Base-by-base conservation (phyloP, 1,284 basidiomycete species). In the Boletus sp. region DNA sequence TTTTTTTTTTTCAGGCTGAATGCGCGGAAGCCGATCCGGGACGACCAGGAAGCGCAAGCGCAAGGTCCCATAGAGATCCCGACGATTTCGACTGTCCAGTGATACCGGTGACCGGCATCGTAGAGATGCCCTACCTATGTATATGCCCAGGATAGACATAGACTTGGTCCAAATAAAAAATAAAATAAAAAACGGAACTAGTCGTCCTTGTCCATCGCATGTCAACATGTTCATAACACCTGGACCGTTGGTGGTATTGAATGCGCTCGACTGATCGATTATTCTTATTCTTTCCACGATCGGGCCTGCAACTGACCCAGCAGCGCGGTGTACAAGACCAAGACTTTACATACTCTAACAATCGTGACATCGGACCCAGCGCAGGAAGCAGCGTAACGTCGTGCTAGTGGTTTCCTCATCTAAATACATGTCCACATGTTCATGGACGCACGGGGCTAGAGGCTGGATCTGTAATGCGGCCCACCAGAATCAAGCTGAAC, bases 1-100 rank as follows among this genome's bases (percentile, higher is more conserved):
- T n/a, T n/a, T n/a, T n/a, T n/a, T n/a, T n/a, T n/a, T 37, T 8
- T 5, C 7, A 59, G 53, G 22, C 12, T 61, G 26, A 58, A 61
- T 23, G 51, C 57, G 0, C 54, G 54, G 30, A 45, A 49, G 26
- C 5, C 30, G 2, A 59, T 55, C 12, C 48, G 54, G n/a, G 54
- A 58, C 2, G 35, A 36, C n/a, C 46, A 26, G 10, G 30, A 47
- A 44, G 53, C 44, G 4, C 17, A 29, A 9, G 38, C 41, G 2
- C 35, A 46, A 22, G 30, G 20, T 20, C 3, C 42, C 5, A 57
- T 54, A 41, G 41, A 57, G 25, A 29, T 61, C 17, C 44, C 57
- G 2, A 51, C 54, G 0, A 33, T 58, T 5, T 12, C 49, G 0
- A 53, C 48, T 5, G 44, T 52, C 20, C 17, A 5, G 5, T 57